phyloP scores from a whole-genome alignment of 225 moss, liverwort and hornwort genomes.

The Polytrichum commune region DNA sequence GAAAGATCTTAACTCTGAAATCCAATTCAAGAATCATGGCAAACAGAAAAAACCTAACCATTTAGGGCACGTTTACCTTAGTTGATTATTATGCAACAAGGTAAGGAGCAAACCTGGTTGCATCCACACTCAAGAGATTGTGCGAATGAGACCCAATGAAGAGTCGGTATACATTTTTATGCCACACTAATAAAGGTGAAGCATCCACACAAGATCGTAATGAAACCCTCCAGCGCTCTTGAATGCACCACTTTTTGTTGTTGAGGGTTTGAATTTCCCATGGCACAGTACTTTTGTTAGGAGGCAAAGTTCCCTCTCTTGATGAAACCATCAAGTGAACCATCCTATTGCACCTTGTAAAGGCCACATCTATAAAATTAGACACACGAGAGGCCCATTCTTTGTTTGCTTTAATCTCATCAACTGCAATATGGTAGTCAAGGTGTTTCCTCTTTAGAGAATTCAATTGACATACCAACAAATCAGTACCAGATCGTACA shows the following conservation, averaged over 20 bases:
- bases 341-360: conserved; percentile 30
- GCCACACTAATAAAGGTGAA: conserved; percentile 37
- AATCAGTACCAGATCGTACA: neutral
- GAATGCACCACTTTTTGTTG: conserved; percentile 18
- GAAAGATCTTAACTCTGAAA: too few species aligned
- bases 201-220: conserved; percentile 49
- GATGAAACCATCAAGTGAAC: conserved; percentile 1
- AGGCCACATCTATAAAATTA: conserved; percentile 12
- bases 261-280: conserved; percentile 1
- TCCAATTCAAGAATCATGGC: too few species aligned
- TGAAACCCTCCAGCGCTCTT: conserved; percentile 34
- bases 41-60: too few species aligned
- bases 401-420: neutral
- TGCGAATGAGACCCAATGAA: conserved; percentile 49
- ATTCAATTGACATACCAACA: neutral
- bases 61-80: too few species aligned
- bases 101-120: conserved; percentile 27
- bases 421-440: conserved; percentile 4
- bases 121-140: conserved; percentile 35
- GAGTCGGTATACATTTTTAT: conserved; percentile 16
- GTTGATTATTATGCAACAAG: neutral
- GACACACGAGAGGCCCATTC: conserved; percentile 14
- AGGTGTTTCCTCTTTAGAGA: conserved; percentile 25
- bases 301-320: neutral
- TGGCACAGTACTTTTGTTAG: neutral